Base-by-base conservation (phyloP, 441 rosid species). In the Corymbia calophylla region DNA sequence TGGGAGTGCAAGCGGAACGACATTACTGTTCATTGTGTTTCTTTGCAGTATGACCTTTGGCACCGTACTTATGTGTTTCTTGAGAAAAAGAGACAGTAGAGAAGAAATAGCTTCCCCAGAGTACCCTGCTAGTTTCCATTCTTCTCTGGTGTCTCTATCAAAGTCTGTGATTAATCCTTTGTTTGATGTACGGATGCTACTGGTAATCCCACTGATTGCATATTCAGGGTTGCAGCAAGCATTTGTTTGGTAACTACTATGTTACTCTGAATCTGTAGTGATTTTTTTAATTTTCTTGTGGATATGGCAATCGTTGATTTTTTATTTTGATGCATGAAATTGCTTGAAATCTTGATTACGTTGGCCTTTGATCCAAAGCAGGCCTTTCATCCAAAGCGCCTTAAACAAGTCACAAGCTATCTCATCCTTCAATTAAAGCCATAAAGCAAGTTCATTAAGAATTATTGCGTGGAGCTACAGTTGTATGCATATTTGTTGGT, bases 191-290 rank as follows among this genome's bases (percentile, higher is more conserved):
- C 93, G 97, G 92, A 97, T 97, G 99, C 88, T 96, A 77, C 91
- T 97, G 91, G 92, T 96, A 90, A 93, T 97, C 68, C 99, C 99
- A 44, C 97, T 97, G 60, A 93, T 97, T 88, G 97, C 96, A 62
- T 97, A 97, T 92, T 97, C 98, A 88, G 99, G 99, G 91, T 90
- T 97, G 88, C 99, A 97, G 88, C 98, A 97, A 91, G 98, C 99
- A 92, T 97, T 97, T 94, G 98, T 96, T 51, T 97, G 99, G 99
- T 97, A 93, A 32, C 49, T 88, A 58, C 89, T 81, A 54, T 47
- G 88, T 88, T 21, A 48, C 90, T 68, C 80, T 58, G 62, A 15
- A 29, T 53, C 31, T 68, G 4, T 35, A 19, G 54, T 29, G 8
- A 51, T 27, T 51, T 85, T 51, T 23, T 44, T 39, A 39, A 27